phyloP scores from a whole-genome alignment of 192 early-diverging fungal species.

The Dispira parvispora region DNA sequence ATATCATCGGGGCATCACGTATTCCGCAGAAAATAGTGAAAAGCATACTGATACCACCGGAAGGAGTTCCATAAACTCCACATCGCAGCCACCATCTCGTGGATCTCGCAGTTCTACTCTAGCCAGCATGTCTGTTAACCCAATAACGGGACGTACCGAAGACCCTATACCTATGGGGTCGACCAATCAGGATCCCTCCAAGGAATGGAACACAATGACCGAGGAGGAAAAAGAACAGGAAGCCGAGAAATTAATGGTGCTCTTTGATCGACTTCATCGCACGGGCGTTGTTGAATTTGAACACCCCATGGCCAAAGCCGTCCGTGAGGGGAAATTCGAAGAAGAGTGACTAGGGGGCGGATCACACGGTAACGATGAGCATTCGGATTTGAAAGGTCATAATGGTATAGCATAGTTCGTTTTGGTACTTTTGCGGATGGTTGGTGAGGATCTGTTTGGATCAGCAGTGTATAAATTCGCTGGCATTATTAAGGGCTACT shows the following conservation, averaged over 20 bases:
- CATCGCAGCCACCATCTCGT: background rate
- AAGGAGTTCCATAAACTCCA: background rate
- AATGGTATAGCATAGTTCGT: too few relatives aligned
- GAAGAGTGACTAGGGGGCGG: constrained; percentile 8
- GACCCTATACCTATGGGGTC: background rate
- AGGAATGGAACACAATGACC: constrained; percentile 66
- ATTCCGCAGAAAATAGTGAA: constrained; percentile 1
- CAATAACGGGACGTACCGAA: constrained; percentile 63
- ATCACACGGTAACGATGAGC: too few relatives aligned
- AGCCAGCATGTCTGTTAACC: constrained; percentile 39
- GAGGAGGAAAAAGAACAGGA: constrained; percentile 95
- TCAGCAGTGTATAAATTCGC: too few relatives aligned
- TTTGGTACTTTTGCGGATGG: too few relatives aligned
- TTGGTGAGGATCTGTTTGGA: too few relatives aligned
- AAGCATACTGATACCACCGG: background rate
- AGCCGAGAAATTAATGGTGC: constrained; percentile 77
- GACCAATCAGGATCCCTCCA: constrained; percentile 5
- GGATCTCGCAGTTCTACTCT: background rate
- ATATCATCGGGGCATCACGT: constrained; percentile 47
- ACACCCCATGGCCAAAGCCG: constrained; percentile 46
- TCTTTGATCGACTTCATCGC: constrained; percentile 85
- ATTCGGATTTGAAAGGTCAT: too few relatives aligned
- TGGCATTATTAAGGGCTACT: too few relatives aligned
- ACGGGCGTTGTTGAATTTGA: constrained; percentile 77
- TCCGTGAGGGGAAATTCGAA: constrained; percentile 23